Evolutionary conservation across 1,284 basidiomycete genomes (phyloP).

Genomic region (Leucoagaricus sp.): DNA sequence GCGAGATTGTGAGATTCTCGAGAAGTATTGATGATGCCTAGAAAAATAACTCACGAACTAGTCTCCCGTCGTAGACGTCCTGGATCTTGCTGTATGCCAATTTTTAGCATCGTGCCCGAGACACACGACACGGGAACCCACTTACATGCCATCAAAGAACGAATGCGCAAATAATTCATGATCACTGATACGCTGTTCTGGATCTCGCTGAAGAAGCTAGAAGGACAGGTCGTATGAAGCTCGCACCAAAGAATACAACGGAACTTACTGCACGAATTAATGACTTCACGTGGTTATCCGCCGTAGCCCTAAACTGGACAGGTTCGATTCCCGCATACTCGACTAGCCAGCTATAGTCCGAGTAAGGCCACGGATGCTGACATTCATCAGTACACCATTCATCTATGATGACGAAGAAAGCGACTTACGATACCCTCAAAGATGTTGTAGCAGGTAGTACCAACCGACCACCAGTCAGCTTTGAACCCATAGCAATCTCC

Average conservation of each 20-base stretch:
- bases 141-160: slow-evolving; percentile 9
- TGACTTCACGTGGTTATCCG: background rate
- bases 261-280: slow-evolving; percentile 4
- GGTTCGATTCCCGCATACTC: slow-evolving; percentile 1
- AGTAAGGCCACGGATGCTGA: slow-evolving; percentile 1
- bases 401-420: background rate
- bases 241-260: background rate
- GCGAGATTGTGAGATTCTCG: background rate
- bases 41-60: background rate
- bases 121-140: too few species aligned
- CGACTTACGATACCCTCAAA: slow-evolving; percentile 5
- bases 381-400: background rate
- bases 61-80: slow-evolving; percentile 1
- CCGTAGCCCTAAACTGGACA: background rate
- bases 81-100: background rate
- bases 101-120: background rate
- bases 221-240: background rate
- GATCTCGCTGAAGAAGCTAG: slow-evolving; percentile 6
- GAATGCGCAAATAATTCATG: slow-evolving; percentile 1
- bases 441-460: slow-evolving; percentile 2
- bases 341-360: slow-evolving; percentile 3
- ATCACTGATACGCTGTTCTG: background rate
- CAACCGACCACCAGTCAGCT: slow-evolving; percentile 21
- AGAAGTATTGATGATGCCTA: background rate
- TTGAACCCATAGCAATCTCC: slow-evolving; percentile 18